Evolutionary conservation across 345 rosid genomes (phyloP), one percentile per base, ranked within the genome.

Genomic region (Ailanthus altissimus): DNA sequence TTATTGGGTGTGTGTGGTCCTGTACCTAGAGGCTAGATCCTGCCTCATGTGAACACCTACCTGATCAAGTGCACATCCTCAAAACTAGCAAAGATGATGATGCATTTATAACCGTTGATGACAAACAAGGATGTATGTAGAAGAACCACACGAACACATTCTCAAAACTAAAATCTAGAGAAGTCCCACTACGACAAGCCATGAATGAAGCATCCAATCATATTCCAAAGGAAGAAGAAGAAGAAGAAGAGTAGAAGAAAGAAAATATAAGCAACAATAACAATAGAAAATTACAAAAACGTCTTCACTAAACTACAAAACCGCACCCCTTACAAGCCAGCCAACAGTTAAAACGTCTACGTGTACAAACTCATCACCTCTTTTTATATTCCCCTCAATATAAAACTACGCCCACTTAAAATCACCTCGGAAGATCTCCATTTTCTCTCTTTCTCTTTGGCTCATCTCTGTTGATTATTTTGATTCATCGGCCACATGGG

Each of bases 351-450:
- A 54, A 77, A 20, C 80, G 23, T 67, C 84, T 69, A 90, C 94
- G 94, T 90, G 90, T 88, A 53, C 87, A 69, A 47, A 51, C 72
- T 84, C 64, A 18, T 12, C 4, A 76, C 93, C 90, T 70, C 88
- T 80, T 80, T 68, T 51, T 70, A 75, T 71, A 20, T 51, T 54
- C 38, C 28, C 32, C 0, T 50, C 23, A 40, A 38, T 1, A 38
- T 38, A 64, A n/a, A 64, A 15, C 14, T 4, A 9, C n/a, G 58
- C 43, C 43, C 66, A 45, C 69, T 68, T 47, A 16, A 45, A 15
- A 50, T 4, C 57, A 2, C 49, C 47, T 18, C 18, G 32, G 56
- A 43, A 64, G 46, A 28, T 51, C 75, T 32, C 68, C 13, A 1
- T 13, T 16, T 16, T 32, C 32, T 25, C 13, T 5, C 53, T 16